phyloP scores from a whole-genome alignment of 225 moss, liverwort and hornwort species.

The Thuidium tamariscinum region DNA sequence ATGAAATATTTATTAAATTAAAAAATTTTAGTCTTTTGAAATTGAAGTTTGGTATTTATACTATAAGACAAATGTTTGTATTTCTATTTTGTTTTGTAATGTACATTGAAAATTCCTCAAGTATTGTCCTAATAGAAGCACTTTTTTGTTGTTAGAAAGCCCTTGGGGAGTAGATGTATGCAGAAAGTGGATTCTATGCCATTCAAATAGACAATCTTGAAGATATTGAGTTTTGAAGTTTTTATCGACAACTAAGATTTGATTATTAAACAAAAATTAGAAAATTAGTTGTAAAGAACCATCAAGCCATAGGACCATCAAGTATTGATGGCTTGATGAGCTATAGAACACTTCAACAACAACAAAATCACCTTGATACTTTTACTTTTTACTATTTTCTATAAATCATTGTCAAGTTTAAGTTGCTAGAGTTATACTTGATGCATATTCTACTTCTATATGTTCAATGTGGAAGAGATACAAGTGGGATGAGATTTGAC shows the following conservation, averaged over 20 bases:
- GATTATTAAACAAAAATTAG: accelerated
- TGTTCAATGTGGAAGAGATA: too few species aligned
- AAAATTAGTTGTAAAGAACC: not conserved
- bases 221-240: not conserved
- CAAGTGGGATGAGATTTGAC: too few species aligned
- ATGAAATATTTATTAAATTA: not conserved
- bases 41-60: not conserved
- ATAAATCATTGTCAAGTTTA: too few species aligned
- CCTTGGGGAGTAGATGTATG: accelerated
- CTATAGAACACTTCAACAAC: too few species aligned
- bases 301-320: accelerated
- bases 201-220: accelerated
- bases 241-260: too few species aligned
- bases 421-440: too few species aligned
- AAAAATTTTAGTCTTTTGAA: too few species aligned
- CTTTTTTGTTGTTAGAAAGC: accelerated
- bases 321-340: too few species aligned
- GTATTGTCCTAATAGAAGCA: accelerated
- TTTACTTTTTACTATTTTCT: too few species aligned
- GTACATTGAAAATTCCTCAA: accelerated
- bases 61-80: not conserved
- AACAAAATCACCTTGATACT: too few species aligned
- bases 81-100: not conserved
- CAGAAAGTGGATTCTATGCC: accelerated
- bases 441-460: too few species aligned